A percentile compares a stretch with the other conserved stretches of the same genome.
phyloP scores from a whole-genome alignment of 1,139 yeast species.

The Scheffersomyces lignicola region DNA sequence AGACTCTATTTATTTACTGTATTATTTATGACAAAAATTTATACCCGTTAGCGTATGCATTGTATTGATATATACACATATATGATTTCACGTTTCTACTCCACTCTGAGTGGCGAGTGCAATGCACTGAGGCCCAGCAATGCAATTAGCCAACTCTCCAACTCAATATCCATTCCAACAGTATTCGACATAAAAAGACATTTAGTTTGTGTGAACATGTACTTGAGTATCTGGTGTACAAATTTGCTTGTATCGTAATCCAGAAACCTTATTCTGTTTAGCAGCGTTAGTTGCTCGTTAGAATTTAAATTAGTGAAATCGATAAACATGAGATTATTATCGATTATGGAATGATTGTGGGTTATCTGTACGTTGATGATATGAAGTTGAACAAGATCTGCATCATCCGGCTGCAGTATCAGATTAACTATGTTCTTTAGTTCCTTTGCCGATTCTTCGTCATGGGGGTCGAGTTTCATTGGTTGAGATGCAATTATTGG shows the following conservation, averaged over 20 bases:
- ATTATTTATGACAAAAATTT: not conserved
- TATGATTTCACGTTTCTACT: not conserved
- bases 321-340: constrained; percentile 15
- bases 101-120: constrained; percentile 18
- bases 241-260: not conserved
- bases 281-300: constrained; percentile 3
- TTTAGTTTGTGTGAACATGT: constrained; percentile 22
- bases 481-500: constrained; percentile 18
- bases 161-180: constrained; percentile 1
- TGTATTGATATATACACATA: constrained; percentile 1
- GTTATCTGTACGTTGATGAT: constrained; percentile 2
- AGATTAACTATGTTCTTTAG: not conserved
- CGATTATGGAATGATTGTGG: constrained; percentile 3
- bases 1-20: not conserved
- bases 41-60: constrained; percentile 1
- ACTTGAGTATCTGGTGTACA: constrained; percentile 18
- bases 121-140: constrained; percentile 18
- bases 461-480: constrained; percentile 18
- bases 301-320: constrained; percentile 13
- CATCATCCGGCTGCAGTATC: not conserved
- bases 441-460: not conserved
- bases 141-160: constrained; percentile 11
- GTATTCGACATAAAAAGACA: constrained; percentile 19
- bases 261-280: constrained; percentile 2
- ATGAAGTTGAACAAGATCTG: constrained; percentile 2